These are phyloP conservation scores for Domatiomyces globalis DNA, from an alignment of 2,329 filamentous ascomycete species.

Conservation along the genomic window DNA sequence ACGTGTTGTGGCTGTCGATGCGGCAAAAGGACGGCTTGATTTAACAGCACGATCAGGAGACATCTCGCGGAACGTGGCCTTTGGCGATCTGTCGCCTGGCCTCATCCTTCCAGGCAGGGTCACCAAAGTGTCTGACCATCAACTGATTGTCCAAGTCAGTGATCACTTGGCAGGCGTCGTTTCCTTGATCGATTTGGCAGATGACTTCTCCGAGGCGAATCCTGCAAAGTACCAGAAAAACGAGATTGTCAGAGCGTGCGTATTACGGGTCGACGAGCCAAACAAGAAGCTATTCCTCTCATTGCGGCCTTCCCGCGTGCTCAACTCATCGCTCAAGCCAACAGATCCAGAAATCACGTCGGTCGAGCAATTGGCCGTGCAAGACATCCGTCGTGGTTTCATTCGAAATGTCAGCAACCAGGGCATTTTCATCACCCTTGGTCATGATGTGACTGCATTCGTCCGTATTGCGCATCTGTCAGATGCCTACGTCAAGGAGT, in stretches of 20 bases:
- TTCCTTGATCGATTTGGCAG: conserved; percentile 66
- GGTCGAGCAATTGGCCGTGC: conserved; percentile 55
- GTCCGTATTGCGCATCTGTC: conserved; percentile 80
- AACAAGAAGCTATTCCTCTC: conserved; percentile 81
- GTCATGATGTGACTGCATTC: conserved; percentile 65
- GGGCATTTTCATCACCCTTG: conserved; percentile 73
- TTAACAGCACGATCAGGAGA: conserved; percentile 58
- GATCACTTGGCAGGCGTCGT: conserved; percentile 67
- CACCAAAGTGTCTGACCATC: conserved; percentile 71
- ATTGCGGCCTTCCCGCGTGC: conserved; percentile 68
- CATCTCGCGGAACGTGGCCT: conserved; percentile 45
- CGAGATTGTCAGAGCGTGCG: conserved; percentile 73
- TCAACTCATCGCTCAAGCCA: conserved; percentile 70
- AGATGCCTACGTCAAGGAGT: conserved; percentile 84
- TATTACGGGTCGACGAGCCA: conserved; percentile 61
- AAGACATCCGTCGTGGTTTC: conserved; percentile 77
- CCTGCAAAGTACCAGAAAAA: conserved; percentile 65
- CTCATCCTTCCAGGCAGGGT: conserved; percentile 72
- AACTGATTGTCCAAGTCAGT: conserved; percentile 73
- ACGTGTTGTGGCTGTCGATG: conserved; percentile 60
- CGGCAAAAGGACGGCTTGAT: conserved; percentile 61
- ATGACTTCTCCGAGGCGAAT: conserved; percentile 72
- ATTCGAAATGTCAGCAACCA: conserved; percentile 81
- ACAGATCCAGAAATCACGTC: conserved; percentile 66
- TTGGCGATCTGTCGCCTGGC: conserved; percentile 59